Evolutionary conservation across 2,329 filamentous ascomycete species (phyloP), one percentile per base, ranked within the genome.

Genomic region (Arthrobotrys sinensis): DNA sequence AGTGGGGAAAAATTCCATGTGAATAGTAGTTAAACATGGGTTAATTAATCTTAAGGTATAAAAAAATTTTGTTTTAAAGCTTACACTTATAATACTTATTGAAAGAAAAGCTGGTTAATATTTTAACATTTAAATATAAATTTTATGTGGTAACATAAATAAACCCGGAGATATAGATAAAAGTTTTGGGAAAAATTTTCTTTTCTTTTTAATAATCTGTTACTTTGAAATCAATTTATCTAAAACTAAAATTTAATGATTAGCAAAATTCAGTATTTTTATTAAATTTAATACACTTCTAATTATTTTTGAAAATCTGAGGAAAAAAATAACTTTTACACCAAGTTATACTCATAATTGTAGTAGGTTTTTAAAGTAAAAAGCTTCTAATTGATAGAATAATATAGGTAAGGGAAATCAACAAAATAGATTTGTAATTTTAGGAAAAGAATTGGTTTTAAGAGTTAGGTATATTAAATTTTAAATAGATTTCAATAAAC

Each of bases 401-500:
- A 85, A 86, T 85, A 82, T 85, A 85, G 83, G 84, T 85, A 85
- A 85, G 81, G 82, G 83, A 85, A 85, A 84, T 85, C 82, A 82
- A 83, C 82, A 85, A 85, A 85, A 85, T 85, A 85, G 83, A 85
- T 85, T 82, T 83, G 83, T 85, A 85, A 85, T 83, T 85, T 85
- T 83, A 83, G 83, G 83, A 84, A 83, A 85, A 84, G 83, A 83
- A 84, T 85, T 85, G 83, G 84, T 83, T 85, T 83, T 84, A 85
- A 85, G 83, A 82, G 83, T 84, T 84, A 82, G 83, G 82, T 82
- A 81, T 82, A 82, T 85, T 85, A 82, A 83, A 84, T 84, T 82
- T 85, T 85, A 82, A 82, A 81, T 81, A 82, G 81, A 85, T 80
- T 81, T 80, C 80, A 76, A 80, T 79, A 82, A 83, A 85, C 82